A percentile compares a stretch with the other conserved stretches of the same genome.
phyloP scores from a whole-genome alignment of 176 grass and related monocot genomes.

The Oryza brachyantha region DNA sequence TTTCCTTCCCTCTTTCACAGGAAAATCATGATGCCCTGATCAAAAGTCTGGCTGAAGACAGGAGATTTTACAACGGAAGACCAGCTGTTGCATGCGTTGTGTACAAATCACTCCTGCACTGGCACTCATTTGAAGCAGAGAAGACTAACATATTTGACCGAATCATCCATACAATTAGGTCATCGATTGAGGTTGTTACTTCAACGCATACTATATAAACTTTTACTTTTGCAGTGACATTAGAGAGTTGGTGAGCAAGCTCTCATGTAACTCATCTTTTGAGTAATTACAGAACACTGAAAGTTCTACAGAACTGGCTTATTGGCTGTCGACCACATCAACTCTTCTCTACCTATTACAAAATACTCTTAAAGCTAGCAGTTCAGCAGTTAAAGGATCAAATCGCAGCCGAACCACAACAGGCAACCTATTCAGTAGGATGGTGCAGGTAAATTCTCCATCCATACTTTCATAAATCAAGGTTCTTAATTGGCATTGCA shows the following conservation, averaged over 20 bases:
- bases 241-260: conserved; percentile 9
- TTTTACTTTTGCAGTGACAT: not conserved
- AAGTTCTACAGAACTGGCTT: conserved; percentile 70
- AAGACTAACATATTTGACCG: conserved; percentile 90
- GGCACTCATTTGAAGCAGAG: conserved; percentile 91
- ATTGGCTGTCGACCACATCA: conserved; percentile 88
- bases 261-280: conserved; percentile 29
- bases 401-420: conserved; percentile 45
- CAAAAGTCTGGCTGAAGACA: conserved; percentile 72
- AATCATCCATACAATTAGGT: conserved; percentile 87
- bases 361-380: conserved; percentile 83
- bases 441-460: conserved; percentile 55
- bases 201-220: not conserved
- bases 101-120: conserved; percentile 82
- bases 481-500: conserved; percentile 21
- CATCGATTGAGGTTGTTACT: conserved; percentile 69
- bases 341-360: conserved; percentile 81
- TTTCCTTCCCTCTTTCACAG: conserved; percentile 41
- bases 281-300: conserved; percentile 49
- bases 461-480: conserved; percentile 5
- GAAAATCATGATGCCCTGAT: conserved; percentile 93
- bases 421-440: conserved; percentile 76
- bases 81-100: conserved; percentile 77
- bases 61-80: conserved; percentile 63
- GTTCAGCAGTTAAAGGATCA: conserved; percentile 51